Conservation (phyloP, 2,329 filamentous ascomycete genomes). For the Aspergillus hiratsukae region DNA sequence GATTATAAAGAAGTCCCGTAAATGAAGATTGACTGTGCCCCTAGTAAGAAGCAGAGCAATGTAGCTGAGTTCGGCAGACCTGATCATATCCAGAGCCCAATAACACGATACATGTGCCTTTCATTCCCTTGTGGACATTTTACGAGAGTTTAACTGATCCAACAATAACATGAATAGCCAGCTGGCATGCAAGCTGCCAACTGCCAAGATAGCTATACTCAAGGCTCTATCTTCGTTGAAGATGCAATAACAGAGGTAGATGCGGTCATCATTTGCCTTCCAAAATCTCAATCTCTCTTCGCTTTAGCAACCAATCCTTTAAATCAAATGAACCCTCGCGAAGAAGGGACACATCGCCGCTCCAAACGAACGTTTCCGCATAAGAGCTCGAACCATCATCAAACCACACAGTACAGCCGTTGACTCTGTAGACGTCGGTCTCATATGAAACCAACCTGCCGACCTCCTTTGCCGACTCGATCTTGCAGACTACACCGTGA, state of each 20-base stretch:
- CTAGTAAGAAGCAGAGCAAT: neutral
- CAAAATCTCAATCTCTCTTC: neutral
- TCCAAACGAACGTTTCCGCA: slow-evolving; percentile 5
- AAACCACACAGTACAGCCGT: slow-evolving; percentile 2
- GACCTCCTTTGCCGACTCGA: neutral
- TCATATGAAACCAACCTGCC: slow-evolving; percentile 1
- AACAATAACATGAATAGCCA: too few species aligned
- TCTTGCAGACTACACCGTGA: slow-evolving; percentile 5
- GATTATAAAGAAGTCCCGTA: neutral
- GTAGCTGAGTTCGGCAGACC: too few species aligned
- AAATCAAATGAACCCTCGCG: slow-evolving; percentile 9
- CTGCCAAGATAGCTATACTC: too few species aligned
- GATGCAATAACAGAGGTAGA: too few species aligned
- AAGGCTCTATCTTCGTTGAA: too few species aligned
- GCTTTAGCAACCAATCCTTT: slow-evolving; percentile 7
- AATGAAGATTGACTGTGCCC: neutral
- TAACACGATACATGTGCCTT: neutral
- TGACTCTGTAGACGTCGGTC: neutral
- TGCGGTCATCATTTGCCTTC: too few species aligned
- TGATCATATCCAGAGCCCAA: neutral
- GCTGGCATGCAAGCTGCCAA: too few species aligned
- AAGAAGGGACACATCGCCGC: slow-evolving; percentile 1
- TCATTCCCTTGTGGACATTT: too few species aligned
- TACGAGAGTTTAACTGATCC: too few species aligned
- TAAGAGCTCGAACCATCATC: slow-evolving; percentile 1